These are phyloP conservation scores for Candida caryicola DNA, from an alignment of 805 yeast genomes.

Conservation along the genomic window DNA sequence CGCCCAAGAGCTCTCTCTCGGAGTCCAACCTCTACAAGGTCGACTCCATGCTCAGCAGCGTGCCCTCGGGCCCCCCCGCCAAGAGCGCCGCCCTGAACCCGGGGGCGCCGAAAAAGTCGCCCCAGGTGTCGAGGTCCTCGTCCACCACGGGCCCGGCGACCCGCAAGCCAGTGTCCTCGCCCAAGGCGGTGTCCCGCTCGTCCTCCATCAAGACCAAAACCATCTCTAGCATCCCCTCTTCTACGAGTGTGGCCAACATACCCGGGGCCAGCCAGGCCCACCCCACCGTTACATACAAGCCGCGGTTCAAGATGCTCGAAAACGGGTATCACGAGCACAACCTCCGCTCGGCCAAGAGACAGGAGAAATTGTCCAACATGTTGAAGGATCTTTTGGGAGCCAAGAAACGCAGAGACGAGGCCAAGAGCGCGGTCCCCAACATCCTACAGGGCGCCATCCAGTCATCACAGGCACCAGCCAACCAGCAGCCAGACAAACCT, in stretches of 20 bases:
- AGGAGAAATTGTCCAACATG: conserved; percentile 73
- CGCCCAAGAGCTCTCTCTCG: conserved; percentile 6
- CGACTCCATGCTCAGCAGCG: conserved; percentile 8
- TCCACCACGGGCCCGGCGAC: conserved; percentile 2
- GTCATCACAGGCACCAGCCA: conserved; percentile 3
- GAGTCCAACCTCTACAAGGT: conserved; percentile 11
- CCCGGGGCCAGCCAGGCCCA: conserved; percentile 10
- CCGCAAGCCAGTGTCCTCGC: conserved; percentile 4
- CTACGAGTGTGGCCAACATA: conserved; percentile 11
- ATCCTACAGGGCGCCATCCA: conserved; percentile 36
- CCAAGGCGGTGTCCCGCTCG: conserved; percentile 19
- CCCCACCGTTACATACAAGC: conserved; percentile 21
- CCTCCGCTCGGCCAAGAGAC: conserved; percentile 70
- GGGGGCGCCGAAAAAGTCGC: conserved; percentile 6
- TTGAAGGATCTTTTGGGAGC: conserved; percentile 74
- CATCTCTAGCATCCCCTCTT: conserved; percentile 8
- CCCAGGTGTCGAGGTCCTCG: conserved; percentile 10
- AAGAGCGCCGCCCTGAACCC: background rate
- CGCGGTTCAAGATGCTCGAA: conserved; percentile 55
- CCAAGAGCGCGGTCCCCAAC: conserved; percentile 72
- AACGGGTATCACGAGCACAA: conserved; percentile 82
- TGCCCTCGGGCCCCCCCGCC: background rate
- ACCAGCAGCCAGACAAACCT: conserved; percentile 39
- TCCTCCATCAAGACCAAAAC: conserved; percentile 17
- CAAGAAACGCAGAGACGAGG: conserved; percentile 65